Evolutionary conservation across 2,329 filamentous ascomycete genomes (phyloP).

Genomic region (Alternaria postmessia): DNA sequence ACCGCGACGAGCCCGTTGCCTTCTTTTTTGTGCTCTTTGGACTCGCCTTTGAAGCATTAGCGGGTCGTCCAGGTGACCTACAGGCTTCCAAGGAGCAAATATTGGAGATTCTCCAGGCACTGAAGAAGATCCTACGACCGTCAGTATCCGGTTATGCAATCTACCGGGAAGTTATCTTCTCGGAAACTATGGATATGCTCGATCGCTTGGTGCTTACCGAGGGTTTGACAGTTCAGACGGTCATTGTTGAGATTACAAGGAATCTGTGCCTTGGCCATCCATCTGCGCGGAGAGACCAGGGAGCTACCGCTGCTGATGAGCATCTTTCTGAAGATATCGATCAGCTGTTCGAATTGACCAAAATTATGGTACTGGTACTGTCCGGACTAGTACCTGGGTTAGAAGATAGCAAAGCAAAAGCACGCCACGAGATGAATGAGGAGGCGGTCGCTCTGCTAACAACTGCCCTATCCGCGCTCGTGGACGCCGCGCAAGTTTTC

Average conservation of each 20-base stretch:
- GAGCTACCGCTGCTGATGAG: conserved; percentile 64
- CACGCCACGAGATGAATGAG: conserved; percentile 81
- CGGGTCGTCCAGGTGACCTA: conserved; percentile 76
- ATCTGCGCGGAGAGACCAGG: conserved; percentile 75
- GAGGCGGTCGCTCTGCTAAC: conserved; percentile 84
- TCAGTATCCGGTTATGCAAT: conserved; percentile 96
- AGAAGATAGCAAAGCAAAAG: conserved; percentile 62
- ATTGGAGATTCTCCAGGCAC: conserved; percentile 84
- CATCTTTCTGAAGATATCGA: conserved; percentile 96
- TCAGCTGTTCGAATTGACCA: conserved; percentile 93
- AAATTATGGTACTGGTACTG: conserved; percentile 93
- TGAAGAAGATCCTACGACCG: conserved; percentile 94
- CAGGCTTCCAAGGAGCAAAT: conserved; percentile 80
- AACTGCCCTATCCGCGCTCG: conserved; percentile 83
- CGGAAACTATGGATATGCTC: conserved; percentile 94
- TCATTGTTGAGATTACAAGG: conserved; percentile 93
- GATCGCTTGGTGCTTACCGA: conserved; percentile 93
- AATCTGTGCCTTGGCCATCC: conserved; percentile 91
- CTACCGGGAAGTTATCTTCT: conserved; percentile 94
- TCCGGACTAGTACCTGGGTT: conserved; percentile 87
- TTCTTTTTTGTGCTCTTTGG: conserved; percentile 99
- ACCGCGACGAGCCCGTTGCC: conserved; percentile 94
- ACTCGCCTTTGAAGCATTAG: conserved; percentile 93
- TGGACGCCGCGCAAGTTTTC: conserved; percentile 94
- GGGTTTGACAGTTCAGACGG: conserved; percentile 83